Conservation (phyloP, 176 grass and related monocot genomes). For the Stipa capillata region DNA sequence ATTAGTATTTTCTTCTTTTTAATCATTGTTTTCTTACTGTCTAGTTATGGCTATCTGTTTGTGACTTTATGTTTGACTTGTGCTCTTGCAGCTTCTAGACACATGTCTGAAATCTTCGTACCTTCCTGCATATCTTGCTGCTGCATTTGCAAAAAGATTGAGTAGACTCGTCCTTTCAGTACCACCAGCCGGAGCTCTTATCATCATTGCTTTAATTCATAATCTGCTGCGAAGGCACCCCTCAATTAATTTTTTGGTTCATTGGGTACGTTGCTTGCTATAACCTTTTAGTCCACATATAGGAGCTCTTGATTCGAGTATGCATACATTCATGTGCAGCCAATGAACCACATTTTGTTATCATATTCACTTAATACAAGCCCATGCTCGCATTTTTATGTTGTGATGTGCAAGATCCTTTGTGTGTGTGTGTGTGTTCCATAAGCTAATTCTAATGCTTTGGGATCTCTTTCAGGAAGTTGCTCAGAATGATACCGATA, state of each 20-base stretch:
- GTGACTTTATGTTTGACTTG: slow-evolving; percentile 18
- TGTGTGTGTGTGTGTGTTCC: neutral
- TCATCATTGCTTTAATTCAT: slow-evolving; percentile 94
- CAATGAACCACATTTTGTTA: neutral
- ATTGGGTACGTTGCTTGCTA: slow-evolving; percentile 60
- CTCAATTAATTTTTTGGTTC: slow-evolving; percentile 88
- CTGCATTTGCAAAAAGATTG: slow-evolving; percentile 92
- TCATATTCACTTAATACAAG: neutral
- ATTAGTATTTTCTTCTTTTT: neutral
- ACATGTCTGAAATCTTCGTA: slow-evolving; percentile 83
- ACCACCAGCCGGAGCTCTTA: slow-evolving; percentile 73
- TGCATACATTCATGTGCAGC: neutral
- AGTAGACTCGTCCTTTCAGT: slow-evolving; percentile 85
- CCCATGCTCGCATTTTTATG: neutral
- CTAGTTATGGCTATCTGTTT: neutral
- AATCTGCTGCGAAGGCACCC: slow-evolving; percentile 90
- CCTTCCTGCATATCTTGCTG: slow-evolving; percentile 84
- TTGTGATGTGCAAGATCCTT: neutral
- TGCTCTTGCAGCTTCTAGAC: slow-evolving; percentile 75
- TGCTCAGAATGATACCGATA: slow-evolving; percentile 35
- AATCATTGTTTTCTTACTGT: neutral
- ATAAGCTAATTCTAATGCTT: slow-evolving; percentile 8
- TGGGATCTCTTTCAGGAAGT: slow-evolving; percentile 37
- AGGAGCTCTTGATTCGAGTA: neutral
- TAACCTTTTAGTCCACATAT: neutral